Evolutionary conservation across 345 rosid genomes (phyloP).

Genomic region (Lepidium didymum): DNA sequence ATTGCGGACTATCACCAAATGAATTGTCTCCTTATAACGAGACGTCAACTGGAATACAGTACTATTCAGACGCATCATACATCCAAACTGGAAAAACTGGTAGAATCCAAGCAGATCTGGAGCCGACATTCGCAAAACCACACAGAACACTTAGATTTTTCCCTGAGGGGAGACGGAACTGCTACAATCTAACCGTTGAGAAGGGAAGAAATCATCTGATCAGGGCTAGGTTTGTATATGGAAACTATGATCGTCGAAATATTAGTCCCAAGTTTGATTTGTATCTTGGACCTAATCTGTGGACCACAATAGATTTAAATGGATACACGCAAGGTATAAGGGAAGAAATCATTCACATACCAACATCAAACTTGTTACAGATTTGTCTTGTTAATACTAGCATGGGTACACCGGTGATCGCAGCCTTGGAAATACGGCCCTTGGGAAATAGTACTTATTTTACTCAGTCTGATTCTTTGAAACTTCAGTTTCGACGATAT

Average conservation of each 20-base stretch:
- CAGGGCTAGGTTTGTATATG: constrained; percentile 22
- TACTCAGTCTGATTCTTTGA: constrained; percentile 7
- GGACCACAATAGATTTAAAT: constrained; percentile 10
- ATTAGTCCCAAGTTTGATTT: constrained; percentile 17
- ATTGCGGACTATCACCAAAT: constrained; percentile 18
- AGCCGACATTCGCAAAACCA: rapidly evolving
- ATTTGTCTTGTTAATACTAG: constrained; percentile 29
- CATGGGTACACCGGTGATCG: neutral
- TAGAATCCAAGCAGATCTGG: neutral
- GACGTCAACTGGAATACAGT: neutral
- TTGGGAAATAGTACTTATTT: neutral
- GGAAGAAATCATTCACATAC: neutral
- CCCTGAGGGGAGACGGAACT: constrained; percentile 32
- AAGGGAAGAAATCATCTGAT: constrained; percentile 11
- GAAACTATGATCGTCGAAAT: constrained; percentile 25
- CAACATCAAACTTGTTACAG: constrained; percentile 9
- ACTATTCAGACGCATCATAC: constrained; percentile 23
- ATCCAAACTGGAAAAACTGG: constrained; percentile 10
- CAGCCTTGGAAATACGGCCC: constrained; percentile 12
- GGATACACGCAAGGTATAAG: neutral
- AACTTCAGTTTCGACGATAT: rapidly evolving
- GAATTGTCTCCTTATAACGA: constrained; percentile 3
- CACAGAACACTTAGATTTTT: neutral
- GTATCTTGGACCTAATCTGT: constrained; percentile 21
- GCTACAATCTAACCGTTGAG: constrained; percentile 23